A percentile compares a stretch with the other conserved stretches of the same genome.
phyloP scores from a whole-genome alignment of 306 rosid species.

The Sophora flavescens region DNA sequence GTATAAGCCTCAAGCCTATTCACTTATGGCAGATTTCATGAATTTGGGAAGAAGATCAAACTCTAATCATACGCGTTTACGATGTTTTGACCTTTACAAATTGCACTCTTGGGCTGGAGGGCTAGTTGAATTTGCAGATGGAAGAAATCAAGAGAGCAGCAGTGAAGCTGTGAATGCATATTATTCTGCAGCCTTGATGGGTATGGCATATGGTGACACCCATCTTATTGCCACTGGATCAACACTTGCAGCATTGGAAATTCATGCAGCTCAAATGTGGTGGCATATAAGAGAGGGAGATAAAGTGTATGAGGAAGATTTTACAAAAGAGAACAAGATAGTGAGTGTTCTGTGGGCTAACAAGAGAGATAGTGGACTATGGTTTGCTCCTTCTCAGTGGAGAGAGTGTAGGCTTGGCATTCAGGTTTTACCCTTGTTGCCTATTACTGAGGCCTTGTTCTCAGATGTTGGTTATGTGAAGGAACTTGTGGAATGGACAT shows the following conservation, averaged over 20 bases:
- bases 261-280: slow-evolving; percentile 83
- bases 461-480: slow-evolving; percentile 57
- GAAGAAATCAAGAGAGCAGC: slow-evolving; percentile 82
- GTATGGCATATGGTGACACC: slow-evolving; percentile 80
- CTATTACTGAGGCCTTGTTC: slow-evolving; percentile 51
- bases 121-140: slow-evolving; percentile 62
- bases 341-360: slow-evolving; percentile 85
- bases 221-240: slow-evolving; percentile 72
- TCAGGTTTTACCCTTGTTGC: slow-evolving; percentile 74
- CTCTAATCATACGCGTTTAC: slow-evolving; percentile 62
- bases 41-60: slow-evolving; percentile 55
- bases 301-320: slow-evolving; percentile 59
- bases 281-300: slow-evolving; percentile 73
- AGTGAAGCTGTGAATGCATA: slow-evolving; percentile 93
- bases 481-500: slow-evolving; percentile 83
- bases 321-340: slow-evolving; percentile 63
- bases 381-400: slow-evolving; percentile 89
- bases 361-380: slow-evolving; percentile 81
- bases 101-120: slow-evolving; percentile 94
- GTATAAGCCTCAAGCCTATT: slow-evolving; percentile 72
- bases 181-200: slow-evolving; percentile 87
- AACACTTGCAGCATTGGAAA: slow-evolving; percentile 72
- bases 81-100: slow-evolving; percentile 77
- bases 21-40: slow-evolving; percentile 72
- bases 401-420: slow-evolving; percentile 84